These are phyloP conservation scores for Holtermannia corniformis DNA, from an alignment of 768 basidiomycete genomes.

Conservation along the genomic window DNA sequence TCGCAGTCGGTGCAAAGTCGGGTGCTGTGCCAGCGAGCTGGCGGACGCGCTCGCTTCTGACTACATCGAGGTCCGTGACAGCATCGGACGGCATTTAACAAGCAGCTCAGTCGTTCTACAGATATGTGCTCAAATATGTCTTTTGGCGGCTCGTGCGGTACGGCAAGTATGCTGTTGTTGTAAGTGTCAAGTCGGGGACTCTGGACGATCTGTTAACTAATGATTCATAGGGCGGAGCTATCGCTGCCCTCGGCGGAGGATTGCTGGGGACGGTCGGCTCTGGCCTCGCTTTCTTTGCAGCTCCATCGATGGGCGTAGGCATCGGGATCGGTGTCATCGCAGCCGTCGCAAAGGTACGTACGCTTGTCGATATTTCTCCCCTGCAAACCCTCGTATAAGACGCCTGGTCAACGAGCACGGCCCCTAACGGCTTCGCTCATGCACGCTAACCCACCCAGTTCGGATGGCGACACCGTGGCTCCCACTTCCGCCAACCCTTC, in stretches of 20 bases:
- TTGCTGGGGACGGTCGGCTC: conserved; percentile 28
- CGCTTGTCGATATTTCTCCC: background rate
- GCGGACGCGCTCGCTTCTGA: conserved; percentile 19
- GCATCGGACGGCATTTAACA: background rate
- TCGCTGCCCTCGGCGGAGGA: conserved; percentile 21
- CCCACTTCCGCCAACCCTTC: conserved; percentile 24
- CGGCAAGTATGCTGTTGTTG: conserved; percentile 32
- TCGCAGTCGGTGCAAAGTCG: conserved; percentile 22
- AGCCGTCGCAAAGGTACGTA: conserved; percentile 25
- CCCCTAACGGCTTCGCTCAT: background rate
- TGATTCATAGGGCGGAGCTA: background rate
- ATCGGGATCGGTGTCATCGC: conserved; percentile 30
- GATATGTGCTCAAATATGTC: conserved; percentile 28
- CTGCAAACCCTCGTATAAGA: background rate
- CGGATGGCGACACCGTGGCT: conserved; percentile 34
- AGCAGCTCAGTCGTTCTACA: background rate
- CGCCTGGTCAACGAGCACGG: background rate
- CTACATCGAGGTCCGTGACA: conserved; percentile 26
- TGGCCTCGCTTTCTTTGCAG: conserved; percentile 33
- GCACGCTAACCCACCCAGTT: conserved; percentile 14
- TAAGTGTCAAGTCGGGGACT: conserved; percentile 15
- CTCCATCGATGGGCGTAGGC: conserved; percentile 22
- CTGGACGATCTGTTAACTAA: background rate
- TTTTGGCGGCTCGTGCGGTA: conserved; percentile 25
- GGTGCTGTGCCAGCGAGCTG: conserved; percentile 19